phyloP scores from a whole-genome alignment of 495 filamentous ascomycete species.

The Trichodelitschia bisporula region DNA sequence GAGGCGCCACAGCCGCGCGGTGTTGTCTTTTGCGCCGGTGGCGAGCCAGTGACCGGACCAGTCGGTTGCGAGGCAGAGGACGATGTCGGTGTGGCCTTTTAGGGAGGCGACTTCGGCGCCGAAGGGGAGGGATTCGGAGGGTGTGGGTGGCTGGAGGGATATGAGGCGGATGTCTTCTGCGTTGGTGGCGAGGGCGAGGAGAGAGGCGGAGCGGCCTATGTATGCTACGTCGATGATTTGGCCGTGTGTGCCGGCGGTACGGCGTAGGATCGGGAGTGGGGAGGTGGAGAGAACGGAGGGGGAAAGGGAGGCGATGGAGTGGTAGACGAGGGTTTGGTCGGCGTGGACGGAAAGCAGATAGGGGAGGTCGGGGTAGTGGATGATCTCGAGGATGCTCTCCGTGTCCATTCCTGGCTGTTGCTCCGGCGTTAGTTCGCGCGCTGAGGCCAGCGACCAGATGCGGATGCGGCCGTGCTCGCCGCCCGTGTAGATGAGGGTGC shows the following conservation, averaged over 20 bases:
- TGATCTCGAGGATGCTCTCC: constrained; percentile 49
- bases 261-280: constrained; percentile 29
- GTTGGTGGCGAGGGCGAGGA: constrained; percentile 82
- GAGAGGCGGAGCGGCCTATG: constrained; percentile 48
- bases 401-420: constrained; percentile 39
- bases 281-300: constrained; percentile 17
- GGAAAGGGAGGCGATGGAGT: constrained; percentile 23
- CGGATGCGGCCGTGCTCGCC: constrained; percentile 65
- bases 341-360: constrained; percentile 65
- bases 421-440: constrained; percentile 53
- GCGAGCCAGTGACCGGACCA: constrained; percentile 95
- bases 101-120: constrained; percentile 69
- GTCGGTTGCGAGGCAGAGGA: constrained; percentile 83
- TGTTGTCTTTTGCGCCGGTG: constrained; percentile 90
- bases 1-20: constrained; percentile 71
- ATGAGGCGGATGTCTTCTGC: constrained; percentile 80
- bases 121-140: constrained; percentile 19
- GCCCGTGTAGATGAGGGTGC: constrained; percentile 50
- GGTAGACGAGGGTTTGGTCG: constrained; percentile 63
- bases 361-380: constrained; percentile 32
- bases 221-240: constrained; percentile 88
- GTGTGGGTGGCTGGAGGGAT: constrained; percentile 31
- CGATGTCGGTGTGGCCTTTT: constrained; percentile 78
- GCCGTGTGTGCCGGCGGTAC: constrained; percentile 89
- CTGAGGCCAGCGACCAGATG: constrained; percentile 55